Percentiles rank a stretch among this genome's conserved stretches.
phyloP scores from a whole-genome alignment of 768 basidiomycete genomes.

The Pleurotus salmoneostramineus region DNA sequence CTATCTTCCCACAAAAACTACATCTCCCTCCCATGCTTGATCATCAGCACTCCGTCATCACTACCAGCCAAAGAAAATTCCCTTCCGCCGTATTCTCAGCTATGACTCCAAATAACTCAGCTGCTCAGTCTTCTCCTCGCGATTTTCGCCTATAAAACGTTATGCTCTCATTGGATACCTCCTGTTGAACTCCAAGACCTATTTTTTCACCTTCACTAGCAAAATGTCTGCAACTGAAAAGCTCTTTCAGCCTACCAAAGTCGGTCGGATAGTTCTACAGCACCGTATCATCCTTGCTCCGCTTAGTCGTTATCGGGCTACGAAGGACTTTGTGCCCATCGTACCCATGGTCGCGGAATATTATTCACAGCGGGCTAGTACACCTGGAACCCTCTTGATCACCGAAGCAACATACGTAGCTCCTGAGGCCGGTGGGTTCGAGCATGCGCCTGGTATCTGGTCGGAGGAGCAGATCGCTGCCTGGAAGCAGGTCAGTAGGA shows the following conservation, averaged over 20 bases:
- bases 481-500: conserved; percentile 50
- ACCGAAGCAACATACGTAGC: conserved; percentile 56
- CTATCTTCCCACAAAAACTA: no score
- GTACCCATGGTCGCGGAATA: conserved; percentile 35
- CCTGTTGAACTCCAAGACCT: no score
- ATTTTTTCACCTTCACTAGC: no score
- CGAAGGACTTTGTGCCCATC: conserved; percentile 6
- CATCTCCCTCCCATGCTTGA: no score
- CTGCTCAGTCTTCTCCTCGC: no score
- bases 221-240: conserved; percentile 4
- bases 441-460: conserved; percentile 49
- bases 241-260: conserved; percentile 22
- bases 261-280: conserved; percentile 17
- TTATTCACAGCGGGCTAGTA: conserved; percentile 42
- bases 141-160: no score
- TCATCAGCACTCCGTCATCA: no score
- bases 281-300: conserved; percentile 36
- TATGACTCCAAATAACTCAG: no score
- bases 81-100: no score
- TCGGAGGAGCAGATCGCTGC: conserved; percentile 43
- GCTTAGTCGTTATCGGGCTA: conserved; percentile 28
- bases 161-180: no score
- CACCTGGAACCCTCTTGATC: conserved; percentile 51
- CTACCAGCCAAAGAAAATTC: no score
- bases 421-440: conserved; percentile 41